A percentile compares a stretch with the other conserved stretches of the same genome.
Conservation (phyloP, 2,329 filamentous ascomycete genomes). For the Onygenales sp. region DNA sequence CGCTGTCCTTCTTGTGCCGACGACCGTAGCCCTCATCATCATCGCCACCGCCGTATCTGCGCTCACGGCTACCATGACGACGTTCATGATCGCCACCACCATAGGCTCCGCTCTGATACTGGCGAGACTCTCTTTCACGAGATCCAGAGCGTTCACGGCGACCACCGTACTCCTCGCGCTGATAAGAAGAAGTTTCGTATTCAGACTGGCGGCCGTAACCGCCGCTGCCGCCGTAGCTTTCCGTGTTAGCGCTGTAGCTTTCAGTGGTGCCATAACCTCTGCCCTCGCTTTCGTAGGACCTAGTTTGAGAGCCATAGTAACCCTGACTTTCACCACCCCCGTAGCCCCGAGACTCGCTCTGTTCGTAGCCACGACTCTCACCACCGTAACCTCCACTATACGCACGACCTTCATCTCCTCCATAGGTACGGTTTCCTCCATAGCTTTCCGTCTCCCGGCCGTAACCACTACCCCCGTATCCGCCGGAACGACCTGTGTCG, state of each 20-base stretch:
- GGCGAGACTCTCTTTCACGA: constrained; percentile 5
- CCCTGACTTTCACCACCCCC: constrained; percentile 1
- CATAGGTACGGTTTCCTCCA: neutral
- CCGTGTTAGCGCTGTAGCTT: neutral
- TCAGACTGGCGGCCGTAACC: constrained; percentile 3
- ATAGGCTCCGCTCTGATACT: constrained; percentile 8
- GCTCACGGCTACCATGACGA: constrained; percentile 15
- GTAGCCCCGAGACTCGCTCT: neutral
- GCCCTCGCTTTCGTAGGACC: constrained; percentile 3
- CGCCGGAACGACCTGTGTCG: neutral
- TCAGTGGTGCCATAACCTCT: neutral
- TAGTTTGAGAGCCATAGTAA: constrained; percentile 1
- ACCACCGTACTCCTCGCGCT: constrained; percentile 4
- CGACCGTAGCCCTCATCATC: constrained; percentile 4
- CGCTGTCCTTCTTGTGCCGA: constrained; percentile 8
- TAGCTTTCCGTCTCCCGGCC: neutral
- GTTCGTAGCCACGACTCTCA: neutral
- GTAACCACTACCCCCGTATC: neutral
- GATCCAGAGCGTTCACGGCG: constrained; percentile 4
- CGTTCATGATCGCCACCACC: constrained; percentile 10
- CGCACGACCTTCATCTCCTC: neutral
- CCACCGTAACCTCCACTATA: neutral
- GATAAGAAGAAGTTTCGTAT: constrained; percentile 10
- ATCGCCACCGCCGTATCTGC: constrained; percentile 10
- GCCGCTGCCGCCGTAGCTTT: neutral